These are phyloP conservation scores for Talaromyces wortmannii DNA, from an alignment of 495 filamentous ascomycete genomes.

Conservation along the genomic window DNA sequence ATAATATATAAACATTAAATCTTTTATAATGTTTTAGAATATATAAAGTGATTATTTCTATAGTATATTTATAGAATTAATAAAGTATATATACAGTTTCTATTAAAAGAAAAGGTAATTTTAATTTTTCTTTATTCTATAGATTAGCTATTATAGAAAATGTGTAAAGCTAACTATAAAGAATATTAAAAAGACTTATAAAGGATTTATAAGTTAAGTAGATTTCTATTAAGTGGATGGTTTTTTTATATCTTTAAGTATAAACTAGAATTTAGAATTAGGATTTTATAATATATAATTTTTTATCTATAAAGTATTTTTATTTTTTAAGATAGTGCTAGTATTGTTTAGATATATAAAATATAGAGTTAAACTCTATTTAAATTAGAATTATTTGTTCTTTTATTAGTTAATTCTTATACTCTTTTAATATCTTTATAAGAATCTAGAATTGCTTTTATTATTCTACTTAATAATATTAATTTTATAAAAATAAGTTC, in stretches of 20 bases:
- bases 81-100: not conserved
- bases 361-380: too few species aligned
- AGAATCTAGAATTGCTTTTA: too few species aligned
- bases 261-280: not conserved
- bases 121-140: not conserved
- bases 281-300: not conserved
- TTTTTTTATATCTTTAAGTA: not conserved
- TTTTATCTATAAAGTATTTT: not conserved
- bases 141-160: not conserved
- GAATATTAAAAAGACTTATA: not conserved
- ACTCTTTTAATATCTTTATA: too few species aligned
- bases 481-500: too few species aligned
- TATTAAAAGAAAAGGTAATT: not conserved
- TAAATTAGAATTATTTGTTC: too few species aligned
- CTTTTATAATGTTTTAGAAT: not conserved
- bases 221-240: not conserved
- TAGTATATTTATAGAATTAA: not conserved
- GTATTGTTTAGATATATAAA: too few species aligned
- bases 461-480: too few species aligned
- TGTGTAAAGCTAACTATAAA: not conserved
- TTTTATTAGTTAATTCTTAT: too few species aligned
- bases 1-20: not conserved
- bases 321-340: not conserved
- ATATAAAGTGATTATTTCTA: not conserved
- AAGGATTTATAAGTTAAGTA: not conserved